Base-by-base conservation (phyloP, 225 moss, liverwort and hornwort genomes). In the Climacium dendroides region DNA sequence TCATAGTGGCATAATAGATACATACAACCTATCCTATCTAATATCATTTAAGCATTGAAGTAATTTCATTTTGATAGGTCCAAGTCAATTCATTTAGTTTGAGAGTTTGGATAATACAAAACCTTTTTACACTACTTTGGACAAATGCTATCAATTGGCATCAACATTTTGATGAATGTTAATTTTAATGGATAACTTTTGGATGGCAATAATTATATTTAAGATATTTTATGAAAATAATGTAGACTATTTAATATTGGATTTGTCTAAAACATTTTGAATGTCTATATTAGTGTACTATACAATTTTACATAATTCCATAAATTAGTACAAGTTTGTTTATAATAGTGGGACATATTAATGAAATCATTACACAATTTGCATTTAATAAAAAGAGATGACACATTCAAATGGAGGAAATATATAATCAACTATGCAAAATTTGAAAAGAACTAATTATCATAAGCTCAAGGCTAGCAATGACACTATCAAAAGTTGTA, bases 401-500 rank as follows among this genome's bases (percentile, higher is more conserved):
- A 66, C 4, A 20, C 5, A 50, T 50, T 50, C 50, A 66, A n/a
- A 66, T 66, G n/a, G n/a, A 66, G 6, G 1, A 66, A 66, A 4
- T 22, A 20, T 6, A 18, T 20, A 66, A 66, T 5, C n/a, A 66
- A n/a, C 4, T 66, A 20, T 20, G 11, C 11, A 20, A 65, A 66
- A 32, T 20, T n/a, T 66, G 3, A 20, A 66, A 66, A n/a, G n/a
- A 66, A n/a, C 4, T 64, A 64, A 64, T 64, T 35, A 35, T 34
- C 5, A 19, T 5, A 64, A 35, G 19, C 10, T 64, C 1, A 64
- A 3, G 35, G 5, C 17, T 35, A 64, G 10, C 35, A 64, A 64
- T 10, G 16, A 19, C 1, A 0, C 35, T 7, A 5, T 66, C n/a
- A 20, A 66, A 1, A n/a, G 20, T n/a, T 11, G 4, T n/a, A 19